Percentiles rank a stretch among this genome's conserved stretches.
These are phyloP conservation scores for Acacia melanoxylon DNA, from an alignment of 306 rosid species.

Conservation along the genomic window DNA sequence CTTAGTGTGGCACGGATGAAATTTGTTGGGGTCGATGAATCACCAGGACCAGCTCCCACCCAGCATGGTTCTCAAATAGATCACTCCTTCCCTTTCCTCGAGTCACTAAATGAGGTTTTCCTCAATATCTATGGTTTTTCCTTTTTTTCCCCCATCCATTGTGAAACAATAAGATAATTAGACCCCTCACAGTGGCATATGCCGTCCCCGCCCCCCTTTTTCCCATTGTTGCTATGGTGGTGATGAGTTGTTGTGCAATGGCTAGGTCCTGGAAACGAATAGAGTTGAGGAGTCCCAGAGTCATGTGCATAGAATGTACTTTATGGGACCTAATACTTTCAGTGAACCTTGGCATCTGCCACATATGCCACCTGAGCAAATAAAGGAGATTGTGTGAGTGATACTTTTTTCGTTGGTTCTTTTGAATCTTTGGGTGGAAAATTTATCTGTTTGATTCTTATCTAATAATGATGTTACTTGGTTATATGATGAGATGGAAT, in stretches of 20 bases:
- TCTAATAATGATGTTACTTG: conserved; percentile 17
- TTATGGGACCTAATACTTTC: conserved; percentile 97
- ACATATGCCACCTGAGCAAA: conserved; percentile 85
- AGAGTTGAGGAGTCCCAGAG: conserved; percentile 98
- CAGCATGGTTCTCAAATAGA: conserved; percentile 98
- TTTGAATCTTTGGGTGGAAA: conserved; percentile 17
- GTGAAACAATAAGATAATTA: conserved; percentile 7
- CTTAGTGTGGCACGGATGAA: conserved; percentile 96
- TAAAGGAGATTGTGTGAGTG: conserved; percentile 92
- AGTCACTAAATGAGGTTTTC: conserved; percentile 91
- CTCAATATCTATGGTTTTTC: conserved; percentile 23
- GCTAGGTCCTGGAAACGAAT: conserved; percentile 92
- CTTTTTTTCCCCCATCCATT: background rate
- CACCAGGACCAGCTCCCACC: conserved; percentile 89
- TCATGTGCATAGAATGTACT: conserved; percentile 96
- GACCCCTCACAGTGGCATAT: background rate
- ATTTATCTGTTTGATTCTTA: background rate
- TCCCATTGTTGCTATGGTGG: background rate
- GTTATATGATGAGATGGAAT: conserved; percentile 31
- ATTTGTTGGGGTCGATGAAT: conserved; percentile 93
- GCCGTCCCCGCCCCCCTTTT: background rate
- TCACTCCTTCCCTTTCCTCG: conserved; percentile 96
- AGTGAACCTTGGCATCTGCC: conserved; percentile 98
- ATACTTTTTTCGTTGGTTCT: conserved; percentile 18
- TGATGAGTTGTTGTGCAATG: conserved; percentile 26